A percentile compares a stretch with the other conserved stretches of the same genome.
Conservation (phyloP, 768 basidiomycete genomes). For the Collybiopsis confluens region DNA sequence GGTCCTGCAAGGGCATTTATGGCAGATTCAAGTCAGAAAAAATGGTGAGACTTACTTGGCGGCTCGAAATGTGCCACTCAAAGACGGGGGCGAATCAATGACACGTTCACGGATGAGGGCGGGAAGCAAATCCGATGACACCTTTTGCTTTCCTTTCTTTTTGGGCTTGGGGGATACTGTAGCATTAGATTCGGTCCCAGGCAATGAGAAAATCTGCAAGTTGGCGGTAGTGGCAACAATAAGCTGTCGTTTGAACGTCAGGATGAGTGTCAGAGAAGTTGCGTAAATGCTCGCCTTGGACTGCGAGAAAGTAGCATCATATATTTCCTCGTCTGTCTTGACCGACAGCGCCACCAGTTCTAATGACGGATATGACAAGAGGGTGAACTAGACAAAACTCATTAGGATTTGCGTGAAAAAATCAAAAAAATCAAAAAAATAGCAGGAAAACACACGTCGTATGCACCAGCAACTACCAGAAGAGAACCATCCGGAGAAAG, state of each 20-base stretch:
- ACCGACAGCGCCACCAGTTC: conserved; percentile 44
- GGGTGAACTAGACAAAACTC: conserved; percentile 11
- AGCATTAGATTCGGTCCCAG: conserved; percentile 20
- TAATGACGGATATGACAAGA: conserved; percentile 37
- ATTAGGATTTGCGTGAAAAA: too few relatives aligned
- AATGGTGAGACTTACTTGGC: conserved; percentile 36
- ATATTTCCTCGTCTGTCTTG: conserved; percentile 73
- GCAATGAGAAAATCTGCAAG: conserved; percentile 60
- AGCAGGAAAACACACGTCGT: conserved; percentile 47
- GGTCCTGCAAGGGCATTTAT: background rate
- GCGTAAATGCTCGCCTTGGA: conserved; percentile 42
- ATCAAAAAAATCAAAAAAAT: conserved; percentile 8
- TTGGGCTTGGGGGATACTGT: conserved; percentile 23
- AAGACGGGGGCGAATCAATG: conserved; percentile 48
- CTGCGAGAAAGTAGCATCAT: conserved; percentile 76
- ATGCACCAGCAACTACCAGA: conserved; percentile 69
- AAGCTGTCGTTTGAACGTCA: conserved; percentile 36
- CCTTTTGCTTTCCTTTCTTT: conserved; percentile 43
- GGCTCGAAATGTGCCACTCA: conserved; percentile 57
- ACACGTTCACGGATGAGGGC: conserved; percentile 42
- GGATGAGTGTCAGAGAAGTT: background rate
- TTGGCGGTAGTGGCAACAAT: conserved; percentile 62
- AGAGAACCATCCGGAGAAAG: conserved; percentile 66
- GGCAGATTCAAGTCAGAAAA: background rate
- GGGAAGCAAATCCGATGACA: conserved; percentile 17